Evolutionary conservation across 345 rosid species (phyloP), one percentile per base, ranked within the genome.

Genomic region (Physaria fendleri): DNA sequence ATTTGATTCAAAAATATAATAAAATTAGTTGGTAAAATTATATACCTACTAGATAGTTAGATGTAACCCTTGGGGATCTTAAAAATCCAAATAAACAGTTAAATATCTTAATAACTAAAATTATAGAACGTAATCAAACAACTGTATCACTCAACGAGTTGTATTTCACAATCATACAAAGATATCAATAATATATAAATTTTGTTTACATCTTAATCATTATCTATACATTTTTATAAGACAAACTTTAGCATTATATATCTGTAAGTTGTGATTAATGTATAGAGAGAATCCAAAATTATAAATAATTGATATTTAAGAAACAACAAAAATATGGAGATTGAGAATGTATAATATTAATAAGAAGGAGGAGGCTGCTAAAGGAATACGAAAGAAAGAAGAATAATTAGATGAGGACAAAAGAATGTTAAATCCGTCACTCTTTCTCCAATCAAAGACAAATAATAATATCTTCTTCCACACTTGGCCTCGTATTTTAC

Each of bases 351-450:
- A 53, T 25, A 18, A 20, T 38, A 28, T 49, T 43, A 10, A 32
- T n/a, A 44, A 7, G 68, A 61, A 17, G 67, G 53, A 62, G 49
- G 56, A 48, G 45, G 58, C 61, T 45, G 67, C 62, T 23, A 39
- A 39, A 55, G 64, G 39, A 56, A 42, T 57, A 57, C 48, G 34
- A 63, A 50, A 32, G 34, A 63, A 50, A 32, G 59, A 48, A 55
- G 17, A 73, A 80, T 75, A 22, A 80, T 77, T 80, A 78, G 72
- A 6, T 40, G 11, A 69, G 57, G 59, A 28, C 68, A 37, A 65
- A 65, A 71, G 71, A 73, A 78, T 69, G 63, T 44, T 61, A 49
- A 74, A 76, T 77, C 81, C 85, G 82, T 76, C 79, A 82, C 88
- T 74, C 85, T 62, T 78, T 65, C 63, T 54, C 74, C 74, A 73